Base-by-base conservation (phyloP, 371 early-diverging fungal species). In the Mortierella sp. region DNA sequence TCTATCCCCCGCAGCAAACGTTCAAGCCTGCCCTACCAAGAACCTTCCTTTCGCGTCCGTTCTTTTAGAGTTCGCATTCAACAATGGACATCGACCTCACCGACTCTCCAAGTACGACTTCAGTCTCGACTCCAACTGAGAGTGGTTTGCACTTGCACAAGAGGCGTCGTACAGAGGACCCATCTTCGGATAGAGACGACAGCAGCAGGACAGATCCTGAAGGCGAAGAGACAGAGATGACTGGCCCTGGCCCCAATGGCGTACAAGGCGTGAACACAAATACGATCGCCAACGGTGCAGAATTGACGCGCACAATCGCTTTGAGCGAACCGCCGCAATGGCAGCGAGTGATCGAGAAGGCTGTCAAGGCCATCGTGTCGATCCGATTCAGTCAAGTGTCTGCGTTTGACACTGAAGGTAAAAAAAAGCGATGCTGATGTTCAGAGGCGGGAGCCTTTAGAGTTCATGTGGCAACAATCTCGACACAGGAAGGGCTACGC, bases 321-420 rank as follows among this genome's bases (percentile, higher is more conserved):
- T 19, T 76, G 52, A 60, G 65, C 22, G 77, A 80, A 39, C 80
- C 82, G 13, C 79, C 80, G 9, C 80, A 73, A 49, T 92, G 92
- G 91, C 88, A 89, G 60, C 72, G 60, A 2, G 89, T 88, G 10
- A 85, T 91, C n/a, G 86, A 91, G 43, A 82, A 79, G 48, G 85
- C 89, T 44, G 86, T 92, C 37, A 89, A 87, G 60, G 86, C 94
- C 29, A 90, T 96, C 60, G 93, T 92, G 14, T 87, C 92, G 53
- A 84, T 91, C 71, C 72, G 91, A 8, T 91, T 92, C 79, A 85
- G 88, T 57, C 91, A 92, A 64, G 88, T 90, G 4, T 82, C 90
- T 16, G 86, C 92, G 10, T 91, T 94, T 80, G 92, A 91, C 79
- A 93, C 95, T 17, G 93, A 96, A 86, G 71, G 81, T 81, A 71